phyloP scores from a whole-genome alignment of 768 basidiomycete species.

The Artomyces pyxidatus region DNA sequence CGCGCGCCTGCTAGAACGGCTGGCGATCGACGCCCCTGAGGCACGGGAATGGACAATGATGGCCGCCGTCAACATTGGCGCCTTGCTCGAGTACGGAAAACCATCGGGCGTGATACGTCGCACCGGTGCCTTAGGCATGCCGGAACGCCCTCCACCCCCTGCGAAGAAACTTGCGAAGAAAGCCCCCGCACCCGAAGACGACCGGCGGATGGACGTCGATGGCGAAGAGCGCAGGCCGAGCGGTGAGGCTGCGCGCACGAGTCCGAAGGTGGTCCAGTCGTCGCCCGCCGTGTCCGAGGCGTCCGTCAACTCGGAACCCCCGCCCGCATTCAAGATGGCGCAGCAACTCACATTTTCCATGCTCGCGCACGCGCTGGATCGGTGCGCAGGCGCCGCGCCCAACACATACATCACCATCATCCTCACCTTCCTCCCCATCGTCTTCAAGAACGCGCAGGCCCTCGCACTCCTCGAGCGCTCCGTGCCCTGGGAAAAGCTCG shows the following conservation, averaged over 20 bases:
- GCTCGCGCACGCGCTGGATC: slow-evolving; percentile 62
- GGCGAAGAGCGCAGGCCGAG: slow-evolving; percentile 31
- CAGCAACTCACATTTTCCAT: slow-evolving; percentile 73
- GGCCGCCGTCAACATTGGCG: slow-evolving; percentile 76
- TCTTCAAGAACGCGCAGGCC: slow-evolving; percentile 56
- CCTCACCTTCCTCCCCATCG: slow-evolving; percentile 81
- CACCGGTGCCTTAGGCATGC: slow-evolving; percentile 34
- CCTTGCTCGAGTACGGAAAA: slow-evolving; percentile 83
- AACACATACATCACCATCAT: slow-evolving; percentile 86
- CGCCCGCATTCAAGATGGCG: slow-evolving; percentile 64
- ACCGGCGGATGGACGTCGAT: slow-evolving; percentile 60
- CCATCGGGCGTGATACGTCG: slow-evolving; percentile 62
- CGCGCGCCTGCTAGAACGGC: slow-evolving; percentile 79
- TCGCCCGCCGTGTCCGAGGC: slow-evolving; percentile 26
- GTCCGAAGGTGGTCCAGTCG: slow-evolving; percentile 18
- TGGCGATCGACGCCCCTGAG: slow-evolving; percentile 72
- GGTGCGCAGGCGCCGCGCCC: slow-evolving; percentile 50
- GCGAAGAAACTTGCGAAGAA: slow-evolving; percentile 31
- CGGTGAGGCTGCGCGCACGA: slow-evolving; percentile 20
- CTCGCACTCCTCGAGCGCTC: slow-evolving; percentile 60
- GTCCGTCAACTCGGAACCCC: slow-evolving; percentile 27
- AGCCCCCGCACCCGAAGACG: slow-evolving; percentile 29
- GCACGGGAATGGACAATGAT: slow-evolving; percentile 96
- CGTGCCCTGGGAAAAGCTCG: slow-evolving; percentile 80
- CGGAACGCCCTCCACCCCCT: slow-evolving; percentile 28